Evolutionary conservation across 768 basidiomycete species (phyloP).

Genomic region (Leccinellum rugosiceps): DNA sequence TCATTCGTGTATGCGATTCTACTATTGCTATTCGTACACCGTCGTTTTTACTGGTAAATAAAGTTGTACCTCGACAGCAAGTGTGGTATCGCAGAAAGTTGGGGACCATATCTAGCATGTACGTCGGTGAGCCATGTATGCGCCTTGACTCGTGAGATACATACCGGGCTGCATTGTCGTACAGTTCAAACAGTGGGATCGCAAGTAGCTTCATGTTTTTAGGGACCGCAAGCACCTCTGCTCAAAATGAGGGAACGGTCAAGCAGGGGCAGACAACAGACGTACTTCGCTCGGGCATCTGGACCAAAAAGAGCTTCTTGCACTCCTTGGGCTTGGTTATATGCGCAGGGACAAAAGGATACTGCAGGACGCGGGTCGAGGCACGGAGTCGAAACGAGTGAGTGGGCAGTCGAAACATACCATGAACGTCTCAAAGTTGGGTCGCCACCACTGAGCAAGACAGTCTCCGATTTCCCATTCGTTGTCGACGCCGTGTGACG

Average conservation of each 20-base stretch:
- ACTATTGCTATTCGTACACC: neutral
- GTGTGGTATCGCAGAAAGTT: conserved; percentile 92
- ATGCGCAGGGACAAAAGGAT: conserved; percentile 92
- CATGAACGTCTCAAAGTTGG: conserved; percentile 99
- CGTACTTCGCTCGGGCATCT: conserved; percentile 93
- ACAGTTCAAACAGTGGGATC: conserved; percentile 94
- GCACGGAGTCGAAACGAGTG: neutral
- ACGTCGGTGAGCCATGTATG: conserved; percentile 2
- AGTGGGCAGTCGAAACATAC: conserved; percentile 44
- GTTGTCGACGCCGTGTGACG: conserved; percentile 72
- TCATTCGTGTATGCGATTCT: neutral
- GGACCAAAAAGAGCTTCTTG: conserved; percentile 93
- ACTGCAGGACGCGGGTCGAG: conserved; percentile 43
- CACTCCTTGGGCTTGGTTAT: conserved; percentile 98
- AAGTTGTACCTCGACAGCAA: conserved; percentile 84
- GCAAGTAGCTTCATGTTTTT: conserved; percentile 99
- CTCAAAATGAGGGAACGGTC: neutral
- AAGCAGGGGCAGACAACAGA: conserved; percentile 9
- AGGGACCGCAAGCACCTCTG: conserved; percentile 95
- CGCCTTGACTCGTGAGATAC: conserved; percentile 8
- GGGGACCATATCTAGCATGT: conserved; percentile 73
- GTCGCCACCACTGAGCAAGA: conserved; percentile 97
- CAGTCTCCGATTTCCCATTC: conserved; percentile 98
- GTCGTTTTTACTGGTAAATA: conserved; percentile 57
- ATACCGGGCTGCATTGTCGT: conserved; percentile 91